A percentile compares a stretch with the other conserved stretches of the same genome.
phyloP scores from a whole-genome alignment of 2,329 filamentous ascomycete species.

The Alternaria sp. region DNA sequence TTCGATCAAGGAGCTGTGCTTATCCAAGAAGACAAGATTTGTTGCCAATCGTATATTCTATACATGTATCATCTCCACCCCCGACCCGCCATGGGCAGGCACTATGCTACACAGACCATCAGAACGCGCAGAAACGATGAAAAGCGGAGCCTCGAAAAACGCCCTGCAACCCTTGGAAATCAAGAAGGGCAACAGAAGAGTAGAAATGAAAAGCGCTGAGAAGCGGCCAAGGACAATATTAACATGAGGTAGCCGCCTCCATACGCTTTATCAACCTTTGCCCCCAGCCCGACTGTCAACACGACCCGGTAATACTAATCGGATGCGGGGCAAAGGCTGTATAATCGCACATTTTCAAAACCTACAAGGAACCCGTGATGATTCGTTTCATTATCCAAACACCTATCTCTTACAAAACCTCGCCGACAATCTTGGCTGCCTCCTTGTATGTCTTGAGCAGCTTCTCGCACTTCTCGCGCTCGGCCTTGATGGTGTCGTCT shows the following conservation, averaged over 20 bases:
- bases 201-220: constrained; percentile 30
- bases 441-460: constrained; percentile 95
- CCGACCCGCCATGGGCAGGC: constrained; percentile 7
- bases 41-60: constrained; percentile 24
- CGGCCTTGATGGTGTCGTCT: constrained; percentile 96
- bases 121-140: constrained; percentile 9
- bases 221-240: constrained; percentile 29
- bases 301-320: constrained; percentile 5
- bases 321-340: constrained; percentile 1
- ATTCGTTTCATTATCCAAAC: constrained; percentile 26
- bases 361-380: constrained; percentile 14
- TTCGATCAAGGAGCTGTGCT: not conserved
- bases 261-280: constrained; percentile 1
- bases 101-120: constrained; percentile 28
- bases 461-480: constrained; percentile 98
- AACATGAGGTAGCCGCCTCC: constrained; percentile 27
- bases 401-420: constrained; percentile 66
- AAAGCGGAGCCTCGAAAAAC: constrained; percentile 30
- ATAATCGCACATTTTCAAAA: constrained; percentile 19
- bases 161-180: constrained; percentile 27
- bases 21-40: constrained; percentile 8
- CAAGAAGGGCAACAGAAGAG: constrained; percentile 30
- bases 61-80: constrained; percentile 22
- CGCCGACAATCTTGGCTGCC: constrained; percentile 96
- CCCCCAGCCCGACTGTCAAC: constrained; percentile 1